Percentiles rank a stretch among this genome's conserved stretches.
Evolutionary conservation across 371 early-diverging fungal genomes (phyloP).

Genomic region (Haplosporangium sp.): DNA sequence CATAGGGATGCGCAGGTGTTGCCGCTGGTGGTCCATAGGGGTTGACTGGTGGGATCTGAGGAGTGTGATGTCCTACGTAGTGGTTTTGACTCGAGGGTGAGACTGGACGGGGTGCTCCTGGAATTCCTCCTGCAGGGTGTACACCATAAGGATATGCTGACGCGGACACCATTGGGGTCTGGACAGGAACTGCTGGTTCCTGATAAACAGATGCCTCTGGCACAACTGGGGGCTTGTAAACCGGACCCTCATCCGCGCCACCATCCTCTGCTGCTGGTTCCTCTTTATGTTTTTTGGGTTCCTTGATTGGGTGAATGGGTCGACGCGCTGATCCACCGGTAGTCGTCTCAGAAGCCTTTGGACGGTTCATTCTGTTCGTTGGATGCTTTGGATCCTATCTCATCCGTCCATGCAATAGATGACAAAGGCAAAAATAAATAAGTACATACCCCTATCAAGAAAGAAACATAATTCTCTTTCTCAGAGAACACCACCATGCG

Average conservation of each 20-base stretch:
- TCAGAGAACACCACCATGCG: neutral
- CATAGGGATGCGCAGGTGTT: slow-evolving; percentile 27
- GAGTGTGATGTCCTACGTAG: slow-evolving; percentile 43
- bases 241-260: slow-evolving; percentile 40
- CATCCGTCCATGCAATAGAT: neutral
- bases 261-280: slow-evolving; percentile 31
- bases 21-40: slow-evolving; percentile 17
- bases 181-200: slow-evolving; percentile 18
- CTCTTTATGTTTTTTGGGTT: slow-evolving; percentile 13
- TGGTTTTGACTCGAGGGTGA: slow-evolving; percentile 30
- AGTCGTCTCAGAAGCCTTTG: neutral
- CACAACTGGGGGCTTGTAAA: slow-evolving; percentile 46
- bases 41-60: slow-evolving; percentile 25
- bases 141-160: slow-evolving; percentile 42
- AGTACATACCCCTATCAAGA: neutral
- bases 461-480: neutral
- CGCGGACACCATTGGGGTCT: slow-evolving; percentile 28
- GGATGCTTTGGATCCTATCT: slow-evolving; percentile 39
- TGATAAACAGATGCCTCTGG: slow-evolving; percentile 25
- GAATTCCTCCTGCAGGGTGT: slow-evolving; percentile 2
- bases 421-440: neutral
- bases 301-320: slow-evolving; percentile 31
- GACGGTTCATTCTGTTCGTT: slow-evolving; percentile 20
- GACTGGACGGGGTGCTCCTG: slow-evolving; percentile 29
- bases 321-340: slow-evolving; percentile 24